Evolutionary conservation across 106 monocot genomes (phyloP).

Genomic region (Dioscorea dumetorum): DNA sequence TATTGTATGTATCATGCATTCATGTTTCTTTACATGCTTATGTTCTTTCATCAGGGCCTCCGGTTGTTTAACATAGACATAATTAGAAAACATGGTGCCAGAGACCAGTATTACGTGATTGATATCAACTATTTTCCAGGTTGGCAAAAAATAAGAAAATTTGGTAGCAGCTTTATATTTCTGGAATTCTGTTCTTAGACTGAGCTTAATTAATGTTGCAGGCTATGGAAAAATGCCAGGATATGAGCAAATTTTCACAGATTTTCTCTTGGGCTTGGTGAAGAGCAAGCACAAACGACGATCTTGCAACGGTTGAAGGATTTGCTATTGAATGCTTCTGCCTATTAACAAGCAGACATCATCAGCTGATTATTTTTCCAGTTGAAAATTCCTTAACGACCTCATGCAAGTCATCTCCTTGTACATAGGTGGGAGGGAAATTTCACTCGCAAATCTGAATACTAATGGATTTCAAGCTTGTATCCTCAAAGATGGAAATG

Average conservation of each 20-base stretch:
- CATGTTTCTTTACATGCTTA: neutral
- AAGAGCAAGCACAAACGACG: conserved; percentile 41
- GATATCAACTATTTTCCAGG: conserved; percentile 98
- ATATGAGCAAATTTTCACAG: conserved; percentile 68
- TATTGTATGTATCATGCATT: neutral
- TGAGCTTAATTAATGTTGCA: conserved; percentile 4
- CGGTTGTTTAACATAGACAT: conserved; percentile 90
- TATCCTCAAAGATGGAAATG: too few species aligned
- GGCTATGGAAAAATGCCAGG: conserved; percentile 75
- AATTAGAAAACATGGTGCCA: conserved; percentile 77
- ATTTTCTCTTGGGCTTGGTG: conserved; percentile 43
- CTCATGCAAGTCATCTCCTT: too few species aligned
- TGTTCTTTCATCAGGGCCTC: conserved; percentile 44
- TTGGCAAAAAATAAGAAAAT: conserved; percentile 8
- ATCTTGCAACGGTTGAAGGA: conserved; percentile 11
- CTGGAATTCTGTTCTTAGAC: neutral
- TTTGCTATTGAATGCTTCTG: neutral
- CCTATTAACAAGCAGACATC: neutral
- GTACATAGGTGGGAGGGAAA: too few species aligned
- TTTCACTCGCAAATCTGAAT: too few species aligned
- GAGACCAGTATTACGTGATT: conserved; percentile 74
- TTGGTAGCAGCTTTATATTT: neutral
- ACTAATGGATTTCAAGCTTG: too few species aligned
- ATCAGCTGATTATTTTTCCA: neutral
- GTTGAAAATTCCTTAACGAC: too few species aligned